Base-by-base conservation (phyloP, 2,329 filamentous ascomycete genomes). In the Scedosporium apiospermum region DNA sequence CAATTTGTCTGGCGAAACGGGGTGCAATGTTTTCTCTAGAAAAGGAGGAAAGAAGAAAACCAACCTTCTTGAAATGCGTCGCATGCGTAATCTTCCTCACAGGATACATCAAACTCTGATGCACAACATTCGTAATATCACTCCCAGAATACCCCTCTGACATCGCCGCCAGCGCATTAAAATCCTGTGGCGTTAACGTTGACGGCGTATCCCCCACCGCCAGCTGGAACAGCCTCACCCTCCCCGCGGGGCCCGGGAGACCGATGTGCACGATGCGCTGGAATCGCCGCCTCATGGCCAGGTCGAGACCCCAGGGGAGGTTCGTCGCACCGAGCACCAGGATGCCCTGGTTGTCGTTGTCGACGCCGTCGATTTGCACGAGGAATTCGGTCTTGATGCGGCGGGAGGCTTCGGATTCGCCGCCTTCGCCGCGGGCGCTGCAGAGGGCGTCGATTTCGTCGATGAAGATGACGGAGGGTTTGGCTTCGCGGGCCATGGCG, bases 301-400 rank as follows among this genome's bases (percentile, higher is more conserved):
- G 90, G 74, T 99, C 95, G 58, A 99, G 83, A 80, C 99, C 93
- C 95, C 95, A 99, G 18, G 95, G 95, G 65, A 99, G 98, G 73
- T 99, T 99, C 63, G 95, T 99, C 62, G 95, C 95, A 65, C 95
- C 95, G 3, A 99, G 84, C 49, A 99, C 96, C 26, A 99, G 80
- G 7, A 99, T 93, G 21, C 93, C 95, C 70, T 89, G 92, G 65
- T 89, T 93, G 75, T 99, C 95, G 66, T 96, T 93, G 66, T 95
- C 96, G 9, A 99, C 95, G 77, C 95, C 96, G 70, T 99, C 95
- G 95, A 99, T 99, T 76, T 99, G 95, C 18, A 99, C 93, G 14
- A 99, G 86, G 71, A 99, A 87, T 76, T 99, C 95, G 0, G 95
- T 99, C 79, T 99, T 99, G 82, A 99, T 99, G 73, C 95, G 89